Evolutionary conservation across 805 yeast species (phyloP).

Genomic region (Scheffersomyces ergatensis): DNA sequence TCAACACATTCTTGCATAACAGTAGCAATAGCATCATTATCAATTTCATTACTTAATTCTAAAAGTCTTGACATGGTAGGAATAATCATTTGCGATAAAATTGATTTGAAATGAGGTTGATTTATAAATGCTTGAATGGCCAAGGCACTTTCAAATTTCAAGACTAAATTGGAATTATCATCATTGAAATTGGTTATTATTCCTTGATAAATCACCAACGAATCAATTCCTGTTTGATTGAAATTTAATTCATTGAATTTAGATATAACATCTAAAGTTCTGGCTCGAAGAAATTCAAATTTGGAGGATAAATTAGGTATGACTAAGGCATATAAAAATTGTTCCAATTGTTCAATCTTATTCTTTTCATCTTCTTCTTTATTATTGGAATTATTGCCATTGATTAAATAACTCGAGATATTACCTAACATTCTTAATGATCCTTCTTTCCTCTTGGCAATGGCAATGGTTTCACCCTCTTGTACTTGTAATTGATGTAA

Average conservation of each 20-base stretch:
- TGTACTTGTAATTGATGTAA: slow-evolving; percentile 21
- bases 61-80: slow-evolving; percentile 81
- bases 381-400: slow-evolving; percentile 42
- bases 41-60: slow-evolving; percentile 73
- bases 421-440: slow-evolving; percentile 76
- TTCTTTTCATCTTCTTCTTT: no score
- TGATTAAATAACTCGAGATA: slow-evolving; percentile 58
- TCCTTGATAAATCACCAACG: slow-evolving; percentile 29
- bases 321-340: slow-evolving; percentile 58
- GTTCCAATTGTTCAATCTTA: slow-evolving; percentile 63
- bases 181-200: slow-evolving; percentile 27
- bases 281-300: slow-evolving; percentile 68
- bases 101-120: slow-evolving; percentile 63
- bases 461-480: slow-evolving; percentile 38
- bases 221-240: slow-evolving; percentile 20
- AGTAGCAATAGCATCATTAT: slow-evolving; percentile 80
- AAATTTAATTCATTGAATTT: slow-evolving; percentile 65
- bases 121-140: slow-evolving; percentile 79
- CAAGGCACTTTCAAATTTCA: slow-evolving; percentile 78
- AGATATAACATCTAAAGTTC: slow-evolving; percentile 65
- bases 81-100: slow-evolving; percentile 65
- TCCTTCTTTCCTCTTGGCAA: slow-evolving; percentile 69
- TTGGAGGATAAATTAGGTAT: slow-evolving; percentile 68
- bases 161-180: slow-evolving; percentile 52
- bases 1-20: slow-evolving; percentile 97